A percentile compares a stretch with the other conserved stretches of the same genome.
These are phyloP conservation scores for Gynochthodes officinalis DNA, from an alignment of 257 asterid genomes.

Conservation along the genomic window DNA sequence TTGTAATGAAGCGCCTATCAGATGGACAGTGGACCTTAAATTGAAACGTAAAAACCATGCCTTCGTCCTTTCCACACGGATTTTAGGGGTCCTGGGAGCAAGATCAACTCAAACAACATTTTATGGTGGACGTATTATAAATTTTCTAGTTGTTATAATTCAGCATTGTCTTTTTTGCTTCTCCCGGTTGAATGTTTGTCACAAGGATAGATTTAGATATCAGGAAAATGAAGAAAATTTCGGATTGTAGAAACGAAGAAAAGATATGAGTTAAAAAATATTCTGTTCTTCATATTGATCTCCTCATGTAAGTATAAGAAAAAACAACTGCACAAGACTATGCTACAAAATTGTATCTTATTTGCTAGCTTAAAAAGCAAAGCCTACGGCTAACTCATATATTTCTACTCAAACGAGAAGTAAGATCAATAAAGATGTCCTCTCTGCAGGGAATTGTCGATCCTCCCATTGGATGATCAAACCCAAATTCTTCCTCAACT, in stretches of 20 bases:
- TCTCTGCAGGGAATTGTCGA: conserved; percentile 16
- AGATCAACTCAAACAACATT: too few relatives aligned
- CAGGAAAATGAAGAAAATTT: background rate
- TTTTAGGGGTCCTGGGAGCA: too few relatives aligned
- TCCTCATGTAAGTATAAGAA: background rate
- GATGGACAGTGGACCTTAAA: too few relatives aligned
- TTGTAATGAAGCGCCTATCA: too few relatives aligned
- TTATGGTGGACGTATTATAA: too few relatives aligned
- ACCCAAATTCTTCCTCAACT: conserved; percentile 34
- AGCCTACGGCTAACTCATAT: background rate
- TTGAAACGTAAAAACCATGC: too few relatives aligned
- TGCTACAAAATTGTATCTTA: background rate
- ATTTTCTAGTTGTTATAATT: too few relatives aligned
- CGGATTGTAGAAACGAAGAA: background rate
- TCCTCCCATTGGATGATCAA: conserved; percentile 31
- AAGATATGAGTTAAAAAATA: background rate
- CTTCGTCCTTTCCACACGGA: too few relatives aligned
- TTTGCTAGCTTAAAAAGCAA: background rate
- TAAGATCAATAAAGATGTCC: background rate
- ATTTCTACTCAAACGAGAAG: conserved; percentile 10
- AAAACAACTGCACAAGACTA: background rate
- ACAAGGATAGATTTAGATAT: background rate
- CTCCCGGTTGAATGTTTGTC: background rate
- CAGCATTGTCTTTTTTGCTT: too few relatives aligned
- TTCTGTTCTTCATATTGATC: background rate